Conservation (phyloP, 441 rosid genomes). For the Bocquillonia castaneifolia region DNA sequence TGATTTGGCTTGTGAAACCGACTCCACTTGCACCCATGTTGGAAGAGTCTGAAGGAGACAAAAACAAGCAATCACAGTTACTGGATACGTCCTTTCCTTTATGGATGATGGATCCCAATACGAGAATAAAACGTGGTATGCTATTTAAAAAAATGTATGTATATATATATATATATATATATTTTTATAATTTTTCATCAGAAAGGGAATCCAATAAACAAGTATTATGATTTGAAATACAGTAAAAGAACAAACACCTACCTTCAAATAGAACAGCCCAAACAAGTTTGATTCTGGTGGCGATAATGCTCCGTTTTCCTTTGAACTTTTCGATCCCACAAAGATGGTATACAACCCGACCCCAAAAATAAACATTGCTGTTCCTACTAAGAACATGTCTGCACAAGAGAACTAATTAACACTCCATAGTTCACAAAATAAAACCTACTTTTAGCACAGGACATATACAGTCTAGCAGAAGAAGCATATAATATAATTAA, state of each 20-base stretch:
- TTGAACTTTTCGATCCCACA: conserved; percentile 38
- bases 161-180: too few species aligned
- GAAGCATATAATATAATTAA: background rate
- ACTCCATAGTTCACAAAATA: background rate
- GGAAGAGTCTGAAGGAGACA: conserved; percentile 40
- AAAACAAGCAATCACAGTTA: too few species aligned
- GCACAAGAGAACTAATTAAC: conserved; percentile 15
- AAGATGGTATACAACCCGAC: conserved; percentile 56
- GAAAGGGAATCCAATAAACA: too few species aligned
- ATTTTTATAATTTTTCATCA: too few species aligned
- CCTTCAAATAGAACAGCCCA: conserved; percentile 50
- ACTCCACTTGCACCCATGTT: conserved; percentile 44
- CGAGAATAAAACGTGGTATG: too few species aligned
- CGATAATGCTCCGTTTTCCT: conserved; percentile 21
- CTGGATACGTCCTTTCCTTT: too few species aligned
- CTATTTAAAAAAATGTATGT: too few species aligned
- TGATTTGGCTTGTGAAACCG: conserved; percentile 57
- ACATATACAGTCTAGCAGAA: background rate
- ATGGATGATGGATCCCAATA: too few species aligned
- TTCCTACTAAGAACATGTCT: conserved; percentile 67
- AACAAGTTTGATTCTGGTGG: conserved; percentile 45
- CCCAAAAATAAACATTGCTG: conserved; percentile 59
- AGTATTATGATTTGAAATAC: too few species aligned
- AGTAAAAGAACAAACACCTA: background rate
- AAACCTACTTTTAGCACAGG: background rate